phyloP scores from a whole-genome alignment of 2,329 filamentous ascomycete species.

The Pseudogymnoascus sp. region DNA sequence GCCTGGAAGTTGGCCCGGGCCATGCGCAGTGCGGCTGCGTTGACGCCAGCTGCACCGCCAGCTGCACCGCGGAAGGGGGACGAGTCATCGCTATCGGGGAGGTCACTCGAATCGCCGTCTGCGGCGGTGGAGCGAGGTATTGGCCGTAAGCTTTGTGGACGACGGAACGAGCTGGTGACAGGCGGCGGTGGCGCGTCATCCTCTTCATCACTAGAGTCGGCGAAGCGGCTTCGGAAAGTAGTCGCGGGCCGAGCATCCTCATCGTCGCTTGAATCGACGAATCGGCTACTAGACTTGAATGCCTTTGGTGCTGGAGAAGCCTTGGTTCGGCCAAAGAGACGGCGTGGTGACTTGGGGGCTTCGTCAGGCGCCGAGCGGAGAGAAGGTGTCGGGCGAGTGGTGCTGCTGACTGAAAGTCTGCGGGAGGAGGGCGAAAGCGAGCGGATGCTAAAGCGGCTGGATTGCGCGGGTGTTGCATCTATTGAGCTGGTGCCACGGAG shows the following conservation, averaged over 20 bases:
- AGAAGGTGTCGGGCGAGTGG: background rate
- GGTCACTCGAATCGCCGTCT: slow-evolving; percentile 52
- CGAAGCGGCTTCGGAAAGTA: slow-evolving; percentile 46
- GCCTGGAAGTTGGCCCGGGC: slow-evolving; percentile 32
- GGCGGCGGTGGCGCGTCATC: slow-evolving; percentile 28
- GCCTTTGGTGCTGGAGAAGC: slow-evolving; percentile 12
- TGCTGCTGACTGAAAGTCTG: slow-evolving; percentile 33
- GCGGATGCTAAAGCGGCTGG: slow-evolving; percentile 62
- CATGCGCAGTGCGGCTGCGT: slow-evolving; percentile 21
- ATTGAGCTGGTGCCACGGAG: slow-evolving; percentile 27
- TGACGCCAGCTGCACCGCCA: slow-evolving; percentile 9
- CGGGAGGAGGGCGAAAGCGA: slow-evolving; percentile 56
- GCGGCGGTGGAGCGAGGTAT: slow-evolving; percentile 41
- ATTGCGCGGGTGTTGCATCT: slow-evolving; percentile 34
- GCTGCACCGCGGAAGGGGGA: background rate
- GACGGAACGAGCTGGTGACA: slow-evolving; percentile 18
- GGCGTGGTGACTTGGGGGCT: background rate
- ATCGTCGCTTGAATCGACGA: slow-evolving; percentile 29
- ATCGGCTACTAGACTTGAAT: slow-evolving; percentile 13
- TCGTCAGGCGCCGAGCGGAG: background rate
- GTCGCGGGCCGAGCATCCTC: slow-evolving; percentile 21
- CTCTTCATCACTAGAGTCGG: slow-evolving; percentile 57
- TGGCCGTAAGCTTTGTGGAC: slow-evolving; percentile 36
- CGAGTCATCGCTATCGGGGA: slow-evolving; percentile 50
- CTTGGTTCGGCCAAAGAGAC: slow-evolving; percentile 19